Percentiles rank a stretch among this genome's conserved stretches.
Evolutionary conservation across 306 rosid species (phyloP).

Genomic region (Cicer pinnatifidum): DNA sequence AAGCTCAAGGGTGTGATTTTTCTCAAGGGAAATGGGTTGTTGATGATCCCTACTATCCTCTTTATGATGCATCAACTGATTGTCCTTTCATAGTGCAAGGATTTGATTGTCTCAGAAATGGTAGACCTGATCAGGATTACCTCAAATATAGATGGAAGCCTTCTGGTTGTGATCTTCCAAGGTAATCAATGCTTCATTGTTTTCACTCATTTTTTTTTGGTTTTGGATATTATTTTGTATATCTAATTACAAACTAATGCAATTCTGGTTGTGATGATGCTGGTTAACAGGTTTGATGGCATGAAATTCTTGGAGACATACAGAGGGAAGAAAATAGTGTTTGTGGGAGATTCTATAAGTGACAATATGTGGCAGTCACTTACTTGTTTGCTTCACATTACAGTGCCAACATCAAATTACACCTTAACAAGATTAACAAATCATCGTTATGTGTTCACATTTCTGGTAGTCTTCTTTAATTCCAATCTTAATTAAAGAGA

Average conservation of each 20-base stretch:
- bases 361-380: slow-evolving; percentile 85
- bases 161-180: slow-evolving; percentile 58
- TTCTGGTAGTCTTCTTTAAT: slow-evolving; percentile 50
- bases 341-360: slow-evolving; percentile 86
- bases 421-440: slow-evolving; percentile 35
- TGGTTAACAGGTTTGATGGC: slow-evolving; percentile 63
- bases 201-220: not conserved
- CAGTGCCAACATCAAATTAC: slow-evolving; percentile 58
- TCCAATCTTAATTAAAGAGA: not conserved
- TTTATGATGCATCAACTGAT: slow-evolving; percentile 51
- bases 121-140: slow-evolving; percentile 58
- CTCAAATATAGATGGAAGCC: slow-evolving; percentile 73
- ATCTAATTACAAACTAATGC: not conserved
- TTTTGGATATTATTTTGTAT: not conserved
- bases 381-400: slow-evolving; percentile 63
- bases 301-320: slow-evolving; percentile 60
- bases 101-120: slow-evolving; percentile 61
- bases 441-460: slow-evolving; percentile 47
- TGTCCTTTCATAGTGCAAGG: slow-evolving; percentile 63
- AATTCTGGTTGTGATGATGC: too few species aligned
- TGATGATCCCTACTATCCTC: slow-evolving; percentile 51
- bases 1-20: slow-evolving; percentile 48
- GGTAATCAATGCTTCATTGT: slow-evolving; percentile 43
- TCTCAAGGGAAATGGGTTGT: slow-evolving; percentile 60
- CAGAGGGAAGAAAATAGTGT: slow-evolving; percentile 66